phyloP scores from a whole-genome alignment of 2,329 filamentous ascomycete genomes.

The Sodiomyces alkalinus region DNA sequence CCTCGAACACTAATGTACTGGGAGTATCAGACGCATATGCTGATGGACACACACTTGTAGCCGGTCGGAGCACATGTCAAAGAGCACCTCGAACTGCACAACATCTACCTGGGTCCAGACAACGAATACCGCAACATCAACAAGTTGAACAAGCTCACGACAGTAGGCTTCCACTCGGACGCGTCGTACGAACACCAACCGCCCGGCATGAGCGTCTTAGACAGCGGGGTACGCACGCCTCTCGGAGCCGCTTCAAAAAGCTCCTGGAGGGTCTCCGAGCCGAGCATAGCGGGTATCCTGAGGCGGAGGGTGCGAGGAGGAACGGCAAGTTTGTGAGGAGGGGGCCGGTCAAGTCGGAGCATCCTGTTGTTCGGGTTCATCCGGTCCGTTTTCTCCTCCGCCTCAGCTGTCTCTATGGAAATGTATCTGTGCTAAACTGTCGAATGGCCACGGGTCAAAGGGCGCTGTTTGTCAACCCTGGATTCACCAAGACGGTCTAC shows the following conservation, averaged over 20 bases:
- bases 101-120: constrained; percentile 29
- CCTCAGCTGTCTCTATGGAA: too few species aligned
- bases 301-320: constrained; percentile 18
- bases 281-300: constrained; percentile 21
- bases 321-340: constrained; percentile 30
- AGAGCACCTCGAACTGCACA: constrained; percentile 26
- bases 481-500: constrained; percentile 44
- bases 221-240: constrained; percentile 20
- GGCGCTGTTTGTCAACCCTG: constrained; percentile 14
- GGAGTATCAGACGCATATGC: too few species aligned
- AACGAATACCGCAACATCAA: constrained; percentile 23
- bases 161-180: constrained; percentile 23
- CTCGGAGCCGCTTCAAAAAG: constrained; percentile 18
- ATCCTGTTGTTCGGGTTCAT: constrained; percentile 54
- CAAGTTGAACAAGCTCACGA: constrained; percentile 19
- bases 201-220: constrained; percentile 23
- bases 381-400: constrained; percentile 33
- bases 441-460: constrained; percentile 13
- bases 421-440: too few species aligned
- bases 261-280: constrained; percentile 21
- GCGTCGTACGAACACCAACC: constrained; percentile 26
- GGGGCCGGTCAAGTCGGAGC: constrained; percentile 47
- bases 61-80: constrained; percentile 26
- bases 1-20: too few species aligned
- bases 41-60: constrained; percentile 7